Base-by-base conservation (phyloP, 371 early-diverging fungal species). In the Apophysomyces ossiformis region DNA sequence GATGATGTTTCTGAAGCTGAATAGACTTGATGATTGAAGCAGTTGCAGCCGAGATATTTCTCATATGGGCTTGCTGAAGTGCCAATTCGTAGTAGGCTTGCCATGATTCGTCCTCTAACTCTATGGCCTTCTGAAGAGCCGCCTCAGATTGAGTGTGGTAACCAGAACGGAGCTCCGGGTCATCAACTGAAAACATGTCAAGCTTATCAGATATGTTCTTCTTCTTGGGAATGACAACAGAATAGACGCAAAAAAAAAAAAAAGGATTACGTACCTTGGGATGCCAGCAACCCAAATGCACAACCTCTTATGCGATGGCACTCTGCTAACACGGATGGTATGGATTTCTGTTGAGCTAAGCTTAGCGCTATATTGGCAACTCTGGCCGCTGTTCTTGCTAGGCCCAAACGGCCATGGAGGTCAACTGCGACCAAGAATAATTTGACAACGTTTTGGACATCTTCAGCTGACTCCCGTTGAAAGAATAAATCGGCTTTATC, bases 11-110 rank as follows among this genome's bases (percentile, higher is more conserved):
- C 21, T 93, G 84, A 18, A 89, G 64, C 58, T 76, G 73, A 36
- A 95, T 66, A 0, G 94, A 86, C 35, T 85, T 76, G 58, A 87
- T 85, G 7, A 92, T 76, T 0, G 81, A 68, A 2, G 61, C 41
- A 1, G 89, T 81, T 1, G 96, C 95, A 7, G 79, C 75, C 0
- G 72, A 54, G 37, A 92, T 81, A 68, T 94, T 92, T 5, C 93
- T 90, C 63, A 86, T 85, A 60, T 92, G 87, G 6, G 94, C 94
- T 41, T 87, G 87, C 71, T 93, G 93, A 12, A 93, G 69, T 0
- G 92, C 93, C 7, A 93, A 74, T 65, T 91, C 90, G 71, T 92
- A 97, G 59, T 84, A 84, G 0, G 85, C 70, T n/a, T 90, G 88
- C 76, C 83, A 82, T 36, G 79, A 67, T 1, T 72, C 66, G 0